Evolutionary conservation across 2,329 filamentous ascomycete genomes (phyloP), one percentile per base, ranked within the genome.

Genomic region (Cytospora leucostoma): DNA sequence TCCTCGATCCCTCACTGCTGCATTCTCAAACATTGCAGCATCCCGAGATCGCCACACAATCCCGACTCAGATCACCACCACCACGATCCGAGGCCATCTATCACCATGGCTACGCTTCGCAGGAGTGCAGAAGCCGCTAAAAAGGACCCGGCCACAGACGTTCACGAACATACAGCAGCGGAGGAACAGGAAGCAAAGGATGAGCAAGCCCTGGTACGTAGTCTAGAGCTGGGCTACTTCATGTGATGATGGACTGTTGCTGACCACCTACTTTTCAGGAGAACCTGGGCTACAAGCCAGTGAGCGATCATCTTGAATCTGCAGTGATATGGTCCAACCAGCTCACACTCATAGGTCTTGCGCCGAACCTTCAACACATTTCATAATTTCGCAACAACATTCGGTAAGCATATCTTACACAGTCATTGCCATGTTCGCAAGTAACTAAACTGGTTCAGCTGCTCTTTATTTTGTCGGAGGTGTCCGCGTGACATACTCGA

Each of bases 401-500:
- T 86, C 67, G 83, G 83, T 85, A 71, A 38, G 49, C 75, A 55
- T 11, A 2, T 15, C 5, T 4, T 12, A 7, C 40, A 8, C 40
- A 7, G 13, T 17, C 17, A 2, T 5, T 13, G 8, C 11, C 3
- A 44, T 19, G 6, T 15, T 13, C 4, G 27, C 34, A 11, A 17
- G 4, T 7, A 11, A 12, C 66, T 70, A 35, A 72, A 55, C 38
- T 7, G 1, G 6, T 27, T 13, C 52, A 86, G 84, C 84, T 66
- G 84, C 84, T 1, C 74, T 87, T 2, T 87, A 86, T 72, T 86
- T 86, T 63, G 79, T 87, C 52, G 84, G 84, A 35, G 84, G 82
- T 64, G 82, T 86, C 47, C 80, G 84, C 49, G 82, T 85, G 2
- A 86, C 84, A 0, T 87, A 85, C 70, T 85, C 81, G n/a, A 87